Evolutionary conservation across 2,329 filamentous ascomycete genomes (phyloP), one percentile per base, ranked within the genome.

Genomic region (Cladosporium halotolerans): DNA sequence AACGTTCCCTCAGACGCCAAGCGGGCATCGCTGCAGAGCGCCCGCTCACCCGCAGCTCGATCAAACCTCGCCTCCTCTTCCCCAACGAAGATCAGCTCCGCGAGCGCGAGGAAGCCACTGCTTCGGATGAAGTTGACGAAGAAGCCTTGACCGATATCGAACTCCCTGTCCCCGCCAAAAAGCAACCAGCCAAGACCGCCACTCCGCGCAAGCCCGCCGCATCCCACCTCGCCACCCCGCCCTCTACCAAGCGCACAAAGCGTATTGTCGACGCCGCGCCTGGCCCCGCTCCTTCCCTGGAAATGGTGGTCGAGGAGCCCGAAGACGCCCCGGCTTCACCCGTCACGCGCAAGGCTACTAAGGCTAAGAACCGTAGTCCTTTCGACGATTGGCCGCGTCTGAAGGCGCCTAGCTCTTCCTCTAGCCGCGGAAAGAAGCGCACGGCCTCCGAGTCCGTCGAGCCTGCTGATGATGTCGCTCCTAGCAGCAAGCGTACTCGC

Each of bases 1-100:
- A 64, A 55, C 66, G 62, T 19, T 61, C 61, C 10, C 58, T 72
- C 13, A 64, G 63, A 56, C 63, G 70, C 43, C 63, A 70, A 53
- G 70, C 69, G 33, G 74, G 74, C 14, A 54, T 58, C 13, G 62
- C 66, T 34, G 67, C 68, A 40, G 61, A 68, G 33, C 76, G 76
- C 31, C 81, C 77, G 18, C 70, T 86, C 50, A 86, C 84, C 19
- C 82, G 85, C 54, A 83, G 84, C n/a, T 75, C 79, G 1, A 77
- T 90, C 66, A 85, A 86, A 69, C 86, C 86, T 11, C 82, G 85
- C 33, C 78, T 89, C 8, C 78, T 91, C 7, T 91, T 89, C 71
- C 81, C 83, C 3, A 70, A 72, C 39, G 73, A 73, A 57, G 76
- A 76, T 59, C 67, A 76, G 56, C 66, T 73, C 66, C 61, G 70